Evolutionary conservation across 2,329 filamentous ascomycete species (phyloP).

Genomic region (Elsinoe arachidis): DNA sequence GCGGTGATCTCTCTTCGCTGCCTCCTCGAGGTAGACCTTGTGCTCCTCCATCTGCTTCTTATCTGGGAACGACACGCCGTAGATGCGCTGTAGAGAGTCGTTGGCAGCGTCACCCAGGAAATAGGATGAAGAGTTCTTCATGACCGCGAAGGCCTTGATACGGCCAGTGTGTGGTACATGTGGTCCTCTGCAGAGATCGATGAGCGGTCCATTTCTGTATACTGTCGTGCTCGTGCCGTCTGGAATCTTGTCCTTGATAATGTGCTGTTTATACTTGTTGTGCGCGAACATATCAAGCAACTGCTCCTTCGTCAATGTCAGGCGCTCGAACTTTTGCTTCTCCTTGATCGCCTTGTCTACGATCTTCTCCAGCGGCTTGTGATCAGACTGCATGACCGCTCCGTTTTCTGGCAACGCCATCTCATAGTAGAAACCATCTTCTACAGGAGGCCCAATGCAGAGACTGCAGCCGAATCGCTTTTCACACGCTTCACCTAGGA

Average conservation of each 20-base stretch:
- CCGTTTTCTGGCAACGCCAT: conserved; percentile 73
- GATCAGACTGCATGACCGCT: conserved; percentile 65
- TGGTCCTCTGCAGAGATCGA: conserved; percentile 90
- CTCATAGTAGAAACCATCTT: conserved; percentile 94
- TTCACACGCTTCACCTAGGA: conserved; percentile 91
- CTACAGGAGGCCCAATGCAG: conserved; percentile 86
- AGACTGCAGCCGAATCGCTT: conserved; percentile 82
- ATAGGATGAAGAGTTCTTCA: conserved; percentile 80
- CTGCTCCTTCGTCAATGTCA: conserved; percentile 82
- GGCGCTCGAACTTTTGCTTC: conserved; percentile 87
- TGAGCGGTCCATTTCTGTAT: conserved; percentile 85
- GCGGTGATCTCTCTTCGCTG: conserved; percentile 92
- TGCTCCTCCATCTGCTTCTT: conserved; percentile 93
- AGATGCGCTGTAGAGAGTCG: conserved; percentile 91
- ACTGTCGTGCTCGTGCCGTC: conserved; percentile 89
- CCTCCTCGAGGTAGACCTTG: conserved; percentile 91
- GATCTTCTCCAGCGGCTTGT: conserved; percentile 73
- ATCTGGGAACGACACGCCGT: conserved; percentile 92
- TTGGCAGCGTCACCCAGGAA: conserved; percentile 91
- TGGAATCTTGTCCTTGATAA: conserved; percentile 85
- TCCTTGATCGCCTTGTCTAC: conserved; percentile 85
- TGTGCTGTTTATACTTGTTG: conserved; percentile 97
- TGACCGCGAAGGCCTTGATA: conserved; percentile 89
- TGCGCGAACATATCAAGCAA: conserved; percentile 93
- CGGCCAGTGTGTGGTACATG: conserved; percentile 89